Base-by-base conservation (phyloP, 192 early-diverging fungal species). In the Rhizophagus clarus region DNA sequence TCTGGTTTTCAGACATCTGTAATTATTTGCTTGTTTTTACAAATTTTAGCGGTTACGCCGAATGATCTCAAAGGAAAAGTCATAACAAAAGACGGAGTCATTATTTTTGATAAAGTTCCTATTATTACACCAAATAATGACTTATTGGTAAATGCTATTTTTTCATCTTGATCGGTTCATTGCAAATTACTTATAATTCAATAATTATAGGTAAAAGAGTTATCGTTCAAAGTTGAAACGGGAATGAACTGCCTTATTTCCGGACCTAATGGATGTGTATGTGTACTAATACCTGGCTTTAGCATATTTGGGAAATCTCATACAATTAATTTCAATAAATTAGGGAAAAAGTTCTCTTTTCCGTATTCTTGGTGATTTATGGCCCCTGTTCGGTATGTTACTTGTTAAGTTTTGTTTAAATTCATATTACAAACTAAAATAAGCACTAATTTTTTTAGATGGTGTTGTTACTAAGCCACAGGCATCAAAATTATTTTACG, bases 181-280 rank as follows among this genome's bases (percentile, higher is more conserved):
- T 15, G 22, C 14, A 24, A 8, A 12, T 61, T 61, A 7, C n/a
- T 62, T 22, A 66, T 29, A n/a, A 67, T 24, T 60, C 3, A 5
- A 26, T 32, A 20, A 29, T 80, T 31, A n/a, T 77, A 86, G 85
- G 84, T 95, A 31, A 91, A 90, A 68, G 89, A 91, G 62, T 83
- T 96, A 29, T 88, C 87, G 26, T 94, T 96, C 88, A 88, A 89
- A 69, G 88, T 95, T 42, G 83, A 86, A 2, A 87, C 88, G 2
- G 95, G 94, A 42, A 94, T 92, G 85, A 91, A 95, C 82, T 88
- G 92, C 61, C 80, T 96, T 34, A 92, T 95, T 81, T 89, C 90
- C 24, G 90, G 90, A 26, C 90, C 90, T 28, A 91, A 91, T 76
- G 90, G 90, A 47, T 87, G 83, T 63, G 78, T 80, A 80, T 20